These are phyloP conservation scores for Penicillium sp. DNA, from an alignment of 2,329 filamentous ascomycete genomes.

Conservation along the genomic window DNA sequence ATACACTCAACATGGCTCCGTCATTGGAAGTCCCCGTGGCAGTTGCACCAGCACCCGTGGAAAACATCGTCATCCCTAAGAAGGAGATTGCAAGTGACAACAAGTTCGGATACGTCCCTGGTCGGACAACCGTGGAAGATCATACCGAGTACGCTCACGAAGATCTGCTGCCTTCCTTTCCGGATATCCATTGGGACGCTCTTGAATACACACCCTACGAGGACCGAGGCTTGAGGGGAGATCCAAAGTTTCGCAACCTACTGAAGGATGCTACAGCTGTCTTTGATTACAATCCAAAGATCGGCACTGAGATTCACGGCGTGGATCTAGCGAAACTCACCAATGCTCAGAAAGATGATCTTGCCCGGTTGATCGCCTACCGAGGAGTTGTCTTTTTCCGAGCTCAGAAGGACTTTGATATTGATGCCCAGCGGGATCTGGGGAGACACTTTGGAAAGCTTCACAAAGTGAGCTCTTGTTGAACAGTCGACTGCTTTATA, in stretches of 20 bases:
- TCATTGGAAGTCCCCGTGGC: slow-evolving; percentile 38
- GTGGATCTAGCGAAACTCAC: slow-evolving; percentile 58
- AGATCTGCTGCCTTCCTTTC: slow-evolving; percentile 60
- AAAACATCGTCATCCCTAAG: slow-evolving; percentile 26
- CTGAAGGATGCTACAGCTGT: slow-evolving; percentile 59
- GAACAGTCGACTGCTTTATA: background rate
- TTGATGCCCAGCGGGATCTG: slow-evolving; percentile 60
- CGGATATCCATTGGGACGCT: slow-evolving; percentile 59
- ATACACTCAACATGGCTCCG: slow-evolving; percentile 38
- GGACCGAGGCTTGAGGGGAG: slow-evolving; percentile 62
- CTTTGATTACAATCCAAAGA: slow-evolving; percentile 63
- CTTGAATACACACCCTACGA: slow-evolving; percentile 57
- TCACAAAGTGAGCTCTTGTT: slow-evolving; percentile 51
- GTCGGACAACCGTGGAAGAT: slow-evolving; percentile 52
- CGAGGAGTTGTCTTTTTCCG: slow-evolving; percentile 66
- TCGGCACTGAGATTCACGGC: slow-evolving; percentile 61
- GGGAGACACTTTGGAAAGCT: slow-evolving; percentile 60
- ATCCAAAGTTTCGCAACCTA: slow-evolving; percentile 60
- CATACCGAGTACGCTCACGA: slow-evolving; percentile 60
- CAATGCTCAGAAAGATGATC: slow-evolving; percentile 60
- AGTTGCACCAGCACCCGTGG: slow-evolving; percentile 16
- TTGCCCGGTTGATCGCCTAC: slow-evolving; percentile 59
- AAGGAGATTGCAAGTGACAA: slow-evolving; percentile 32
- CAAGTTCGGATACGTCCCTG: slow-evolving; percentile 55
- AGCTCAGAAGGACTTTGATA: slow-evolving; percentile 59